A percentile compares a stretch with the other conserved stretches of the same genome.
Conservation (phyloP, 495 filamentous ascomycete species). For the Terfezia claveryi region DNA sequence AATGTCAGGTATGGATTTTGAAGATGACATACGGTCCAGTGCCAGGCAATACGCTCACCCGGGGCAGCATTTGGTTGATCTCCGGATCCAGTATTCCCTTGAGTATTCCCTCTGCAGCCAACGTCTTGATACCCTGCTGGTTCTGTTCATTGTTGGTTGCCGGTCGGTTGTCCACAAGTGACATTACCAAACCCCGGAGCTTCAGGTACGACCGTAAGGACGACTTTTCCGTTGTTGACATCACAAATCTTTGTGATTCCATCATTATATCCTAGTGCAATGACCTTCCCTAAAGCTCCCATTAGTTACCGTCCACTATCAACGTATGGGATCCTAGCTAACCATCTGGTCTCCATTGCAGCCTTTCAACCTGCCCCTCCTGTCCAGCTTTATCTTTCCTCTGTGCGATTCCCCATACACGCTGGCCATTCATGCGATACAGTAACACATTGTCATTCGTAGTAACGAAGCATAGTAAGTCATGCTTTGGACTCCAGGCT, state of each 20-base stretch:
- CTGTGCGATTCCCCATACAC: constrained; percentile 32
- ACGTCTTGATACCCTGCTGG: background rate
- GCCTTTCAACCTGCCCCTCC: constrained; percentile 10
- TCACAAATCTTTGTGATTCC: constrained; percentile 18
- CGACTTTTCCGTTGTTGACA: constrained; percentile 19
- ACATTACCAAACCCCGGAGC: constrained; percentile 13
- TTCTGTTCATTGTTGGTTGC: background rate
- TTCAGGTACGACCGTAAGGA: constrained; percentile 15
- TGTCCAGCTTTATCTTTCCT: constrained; percentile 12
- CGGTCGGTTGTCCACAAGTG: constrained; percentile 17
- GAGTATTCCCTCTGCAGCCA: constrained; percentile 10
- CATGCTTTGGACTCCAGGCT: constrained; percentile 49
- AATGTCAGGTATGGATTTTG: too few relatives aligned
- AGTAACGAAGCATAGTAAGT: constrained; percentile 41
- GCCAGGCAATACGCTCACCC: constrained; percentile 15
- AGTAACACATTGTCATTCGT: constrained; percentile 38
- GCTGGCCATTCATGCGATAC: constrained; percentile 46
- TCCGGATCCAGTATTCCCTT: constrained; percentile 17
- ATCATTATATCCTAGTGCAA: constrained; percentile 18
- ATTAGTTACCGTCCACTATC: background rate
- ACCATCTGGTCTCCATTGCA: constrained; percentile 20
- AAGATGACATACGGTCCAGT: constrained; percentile 10
- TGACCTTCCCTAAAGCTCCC: constrained; percentile 12
- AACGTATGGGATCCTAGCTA: background rate
- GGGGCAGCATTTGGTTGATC: constrained; percentile 15